Conservation (phyloP, 176 grass and related monocot species). For the Otatea glauca region DNA sequence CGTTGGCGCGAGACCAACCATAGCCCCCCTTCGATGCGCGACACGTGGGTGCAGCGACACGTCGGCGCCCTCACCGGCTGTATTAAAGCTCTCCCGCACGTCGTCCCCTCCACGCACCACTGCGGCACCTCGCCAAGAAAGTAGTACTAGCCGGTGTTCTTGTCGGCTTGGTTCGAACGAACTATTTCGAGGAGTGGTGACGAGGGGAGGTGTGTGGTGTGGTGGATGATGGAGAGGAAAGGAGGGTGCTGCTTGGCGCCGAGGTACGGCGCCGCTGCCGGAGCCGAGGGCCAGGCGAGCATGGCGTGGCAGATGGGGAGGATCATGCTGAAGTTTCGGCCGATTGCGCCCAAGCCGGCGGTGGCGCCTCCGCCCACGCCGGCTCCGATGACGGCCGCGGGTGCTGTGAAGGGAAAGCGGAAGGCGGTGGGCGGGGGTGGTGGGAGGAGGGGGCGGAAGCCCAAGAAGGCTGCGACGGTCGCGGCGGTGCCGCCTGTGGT, state of each 20-base stretch:
- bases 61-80: slow-evolving; percentile 1
- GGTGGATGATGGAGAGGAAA: slow-evolving; percentile 61
- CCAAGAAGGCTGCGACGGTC: slow-evolving; percentile 25
- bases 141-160: neutral
- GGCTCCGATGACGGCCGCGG: neutral
- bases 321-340: slow-evolving; percentile 82
- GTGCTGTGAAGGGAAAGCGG: slow-evolving; percentile 37
- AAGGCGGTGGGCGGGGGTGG: neutral
- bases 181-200: neutral
- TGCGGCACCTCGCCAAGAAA: neutral
- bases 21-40: neutral
- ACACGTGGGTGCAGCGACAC: slow-evolving; percentile 51
- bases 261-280: slow-evolving; percentile 24
- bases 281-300: slow-evolving; percentile 4
- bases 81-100: neutral
- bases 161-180: neutral
- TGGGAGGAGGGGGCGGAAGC: slow-evolving; percentile 42
- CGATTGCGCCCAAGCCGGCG: slow-evolving; percentile 84
- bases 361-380: slow-evolving; percentile 22
- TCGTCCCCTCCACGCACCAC: neutral
- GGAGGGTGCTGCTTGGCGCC: slow-evolving; percentile 62
- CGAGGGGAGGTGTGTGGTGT: neutral
- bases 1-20: slow-evolving; percentile 46
- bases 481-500: too few relatives aligned
- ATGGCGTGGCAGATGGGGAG: slow-evolving; percentile 60